A percentile compares a stretch with the other conserved stretches of the same genome.
Evolutionary conservation across 495 filamentous ascomycete genomes (phyloP).

Genomic region (Acidiella bohemica): DNA sequence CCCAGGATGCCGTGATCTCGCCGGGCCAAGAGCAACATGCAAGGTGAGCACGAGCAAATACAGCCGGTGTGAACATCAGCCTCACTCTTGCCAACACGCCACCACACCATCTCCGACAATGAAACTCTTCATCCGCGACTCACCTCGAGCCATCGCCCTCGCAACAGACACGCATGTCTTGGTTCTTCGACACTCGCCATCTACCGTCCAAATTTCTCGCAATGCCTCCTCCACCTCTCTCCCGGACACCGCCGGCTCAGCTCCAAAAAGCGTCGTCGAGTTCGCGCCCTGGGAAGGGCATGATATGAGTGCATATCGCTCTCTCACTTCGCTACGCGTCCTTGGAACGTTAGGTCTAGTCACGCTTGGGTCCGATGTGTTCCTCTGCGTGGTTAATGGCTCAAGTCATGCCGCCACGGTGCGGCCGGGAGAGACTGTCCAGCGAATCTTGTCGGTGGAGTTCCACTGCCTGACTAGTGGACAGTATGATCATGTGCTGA

Average conservation of each 20-base stretch:
- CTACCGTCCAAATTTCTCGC: conserved; percentile 26
- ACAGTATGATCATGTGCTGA: conserved; percentile 61
- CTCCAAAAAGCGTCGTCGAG: conserved; percentile 73
- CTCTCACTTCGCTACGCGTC: conserved; percentile 57
- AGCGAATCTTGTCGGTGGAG: conserved; percentile 73
- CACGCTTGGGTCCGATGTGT: conserved; percentile 75
- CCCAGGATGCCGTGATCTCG: too few relatives aligned
- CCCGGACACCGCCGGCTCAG: conserved; percentile 21
- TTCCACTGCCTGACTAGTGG: conserved; percentile 83
- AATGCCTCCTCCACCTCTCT: conserved; percentile 41
- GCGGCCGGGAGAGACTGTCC: conserved; percentile 73
- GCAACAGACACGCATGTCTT: conserved; percentile 64
- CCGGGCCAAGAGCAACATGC: too few relatives aligned
- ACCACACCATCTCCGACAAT: too few relatives aligned
- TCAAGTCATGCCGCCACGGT: conserved; percentile 67
- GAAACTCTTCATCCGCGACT: conserved; percentile 55
- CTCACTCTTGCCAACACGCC: too few relatives aligned
- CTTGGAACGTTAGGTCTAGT: conserved; percentile 85
- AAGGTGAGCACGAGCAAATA: too few relatives aligned
- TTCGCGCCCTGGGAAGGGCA: conserved; percentile 52
- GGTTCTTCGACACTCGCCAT: conserved; percentile 61
- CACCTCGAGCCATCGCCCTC: conserved; percentile 75
- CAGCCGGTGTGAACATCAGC: too few relatives aligned
- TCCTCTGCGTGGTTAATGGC: conserved; percentile 77
- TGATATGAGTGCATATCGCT: conserved; percentile 58